phyloP scores from a whole-genome alignment of 495 filamentous ascomycete species.

The Choiromyces venosus region DNA sequence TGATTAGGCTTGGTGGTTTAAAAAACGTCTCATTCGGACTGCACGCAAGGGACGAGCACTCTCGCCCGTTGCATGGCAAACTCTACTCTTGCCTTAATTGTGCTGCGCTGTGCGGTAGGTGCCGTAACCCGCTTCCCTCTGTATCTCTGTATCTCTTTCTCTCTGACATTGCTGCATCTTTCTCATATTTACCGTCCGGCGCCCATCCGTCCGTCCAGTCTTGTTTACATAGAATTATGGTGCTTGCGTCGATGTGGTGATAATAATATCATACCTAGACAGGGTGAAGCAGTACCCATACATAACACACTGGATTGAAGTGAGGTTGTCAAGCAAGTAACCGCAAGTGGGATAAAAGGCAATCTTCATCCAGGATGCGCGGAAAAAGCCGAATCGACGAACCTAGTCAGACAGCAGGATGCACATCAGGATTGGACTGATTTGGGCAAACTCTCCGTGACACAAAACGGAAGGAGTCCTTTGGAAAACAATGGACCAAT shows the following conservation, averaged over 20 bases:
- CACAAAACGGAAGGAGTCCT: neutral
- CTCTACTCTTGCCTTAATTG: neutral
- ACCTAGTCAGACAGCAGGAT: constrained; percentile 23
- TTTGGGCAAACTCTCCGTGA: neutral
- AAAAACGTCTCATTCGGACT: neutral
- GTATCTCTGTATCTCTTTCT: constrained; percentile 4
- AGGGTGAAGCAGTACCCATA: neutral
- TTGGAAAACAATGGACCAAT: neutral
- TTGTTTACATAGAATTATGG: neutral
- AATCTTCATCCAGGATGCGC: constrained; percentile 34
- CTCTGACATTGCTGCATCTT: constrained; percentile 4
- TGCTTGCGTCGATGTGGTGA: neutral
- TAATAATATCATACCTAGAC: neutral
- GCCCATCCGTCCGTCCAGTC: neutral
- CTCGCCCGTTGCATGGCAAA: neutral
- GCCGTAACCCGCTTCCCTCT: constrained; percentile 16
- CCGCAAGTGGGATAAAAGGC: constrained; percentile 16
- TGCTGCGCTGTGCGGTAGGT: constrained; percentile 15
- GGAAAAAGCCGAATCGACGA: constrained; percentile 28
- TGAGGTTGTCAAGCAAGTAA: constrained; percentile 4
- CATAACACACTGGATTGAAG: no score
- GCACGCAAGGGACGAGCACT: neutral
- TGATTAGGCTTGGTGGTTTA: neutral
- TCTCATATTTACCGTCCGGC: neutral
- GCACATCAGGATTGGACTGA: neutral